Percentiles rank a stretch among this genome's conserved stretches.
phyloP scores from a whole-genome alignment of 2,329 filamentous ascomycete genomes.

The Ophiostoma pallidulum region DNA sequence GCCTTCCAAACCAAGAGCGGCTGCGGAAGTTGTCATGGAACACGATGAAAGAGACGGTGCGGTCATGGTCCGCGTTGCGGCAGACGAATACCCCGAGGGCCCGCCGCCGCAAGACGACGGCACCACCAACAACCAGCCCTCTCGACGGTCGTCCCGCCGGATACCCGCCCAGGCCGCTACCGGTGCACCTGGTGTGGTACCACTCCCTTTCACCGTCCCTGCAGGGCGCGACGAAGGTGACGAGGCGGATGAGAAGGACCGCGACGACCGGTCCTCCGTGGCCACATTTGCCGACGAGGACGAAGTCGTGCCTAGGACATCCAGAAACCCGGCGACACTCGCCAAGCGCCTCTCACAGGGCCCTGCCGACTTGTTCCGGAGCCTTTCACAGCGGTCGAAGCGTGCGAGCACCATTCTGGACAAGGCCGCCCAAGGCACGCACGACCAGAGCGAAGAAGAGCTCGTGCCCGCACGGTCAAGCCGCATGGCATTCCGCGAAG shows the following conservation, averaged over 20 bases:
- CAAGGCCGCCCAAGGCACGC: slow-evolving; percentile 9
- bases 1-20: slow-evolving; percentile 23
- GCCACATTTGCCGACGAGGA: slow-evolving; percentile 59
- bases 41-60: slow-evolving; percentile 34
- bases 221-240: slow-evolving; percentile 20
- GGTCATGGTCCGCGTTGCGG: slow-evolving; percentile 44
- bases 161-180: background rate
- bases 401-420: slow-evolving; percentile 18
- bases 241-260: slow-evolving; percentile 30
- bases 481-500: slow-evolving; percentile 29
- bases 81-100: slow-evolving; percentile 35
- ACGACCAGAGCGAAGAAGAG: slow-evolving; percentile 35
- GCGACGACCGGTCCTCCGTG: slow-evolving; percentile 53
- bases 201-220: slow-evolving; percentile 57
- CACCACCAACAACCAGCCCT: background rate
- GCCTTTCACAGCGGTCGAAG: slow-evolving; percentile 31
- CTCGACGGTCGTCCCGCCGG: background rate
- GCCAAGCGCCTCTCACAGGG: slow-evolving; percentile 40
- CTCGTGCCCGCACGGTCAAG: slow-evolving; percentile 29
- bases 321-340: slow-evolving; percentile 23
- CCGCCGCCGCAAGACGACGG: background rate
- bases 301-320: slow-evolving; percentile 28
- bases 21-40: slow-evolving; percentile 33
- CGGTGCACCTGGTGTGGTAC: slow-evolving; percentile 42
- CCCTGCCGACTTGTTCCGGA: slow-evolving; percentile 36